Conservation (phyloP, 495 filamentous ascomycete genomes). For the Aspergillus heteromorphus region DNA sequence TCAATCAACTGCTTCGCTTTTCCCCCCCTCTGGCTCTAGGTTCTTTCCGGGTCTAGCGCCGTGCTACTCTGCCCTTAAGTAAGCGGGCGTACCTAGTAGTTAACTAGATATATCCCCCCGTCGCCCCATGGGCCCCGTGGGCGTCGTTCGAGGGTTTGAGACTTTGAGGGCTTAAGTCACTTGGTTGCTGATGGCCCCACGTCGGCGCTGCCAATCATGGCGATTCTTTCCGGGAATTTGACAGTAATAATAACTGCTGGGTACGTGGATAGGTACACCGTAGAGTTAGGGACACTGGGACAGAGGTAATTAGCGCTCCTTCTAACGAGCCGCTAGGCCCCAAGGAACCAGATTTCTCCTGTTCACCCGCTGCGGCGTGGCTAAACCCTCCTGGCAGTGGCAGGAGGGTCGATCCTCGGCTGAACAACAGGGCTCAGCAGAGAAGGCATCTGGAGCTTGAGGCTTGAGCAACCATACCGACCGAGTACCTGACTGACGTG, state of each 20-base stretch:
- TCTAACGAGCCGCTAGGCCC: background rate
- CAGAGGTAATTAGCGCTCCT: background rate
- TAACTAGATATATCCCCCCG: no score
- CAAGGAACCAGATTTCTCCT: background rate
- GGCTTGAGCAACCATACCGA: no score
- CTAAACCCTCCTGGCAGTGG: no score
- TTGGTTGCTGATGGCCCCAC: background rate
- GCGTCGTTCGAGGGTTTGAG: background rate
- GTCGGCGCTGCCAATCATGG: background rate
- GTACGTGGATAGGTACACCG: no score
- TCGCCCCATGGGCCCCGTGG: background rate
- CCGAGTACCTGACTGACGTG: no score
- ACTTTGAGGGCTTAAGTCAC: no score
- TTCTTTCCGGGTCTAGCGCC: no score
- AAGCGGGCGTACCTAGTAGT: no score
- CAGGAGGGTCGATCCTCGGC: background rate
- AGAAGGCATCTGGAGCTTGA: background rate
- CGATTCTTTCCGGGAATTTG: no score
- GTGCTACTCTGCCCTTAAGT: no score
- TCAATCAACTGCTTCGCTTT: background rate
- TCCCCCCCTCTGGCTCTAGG: background rate
- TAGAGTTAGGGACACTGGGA: no score
- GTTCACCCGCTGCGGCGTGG: background rate
- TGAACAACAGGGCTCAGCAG: background rate
- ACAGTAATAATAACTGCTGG: no score